Base-by-base conservation (phyloP, 73 alveolate species). In the Paramecium octaurelia region DNA sequence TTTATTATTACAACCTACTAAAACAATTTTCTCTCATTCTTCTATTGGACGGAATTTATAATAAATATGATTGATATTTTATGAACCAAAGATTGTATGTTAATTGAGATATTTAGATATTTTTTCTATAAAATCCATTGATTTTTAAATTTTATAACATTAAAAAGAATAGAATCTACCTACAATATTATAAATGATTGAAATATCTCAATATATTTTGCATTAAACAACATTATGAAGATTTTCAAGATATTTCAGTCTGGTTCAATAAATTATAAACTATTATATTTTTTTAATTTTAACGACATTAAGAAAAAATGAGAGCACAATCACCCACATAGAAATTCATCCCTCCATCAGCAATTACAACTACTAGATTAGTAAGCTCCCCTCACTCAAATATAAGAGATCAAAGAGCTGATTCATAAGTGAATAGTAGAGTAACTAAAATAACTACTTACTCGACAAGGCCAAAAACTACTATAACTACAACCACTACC, bases 401-500 rank as follows among this genome's bases (percentile, higher is more conserved):
- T 73, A 73, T 73, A 29, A 73, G 59, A 40, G 87, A 73, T 73
- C 24, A 73, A 38, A 34, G 87, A 73, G 59, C 60, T 16, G 87
- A 73, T 38, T 35, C 87, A 38, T 64, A 46, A 3, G 91, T 80
- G 23, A 80, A 80, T 48, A 44, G 76, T 42, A 80, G 91, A 48
- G 73, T 80, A 21, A 80, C 91, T 16, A 80, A 80, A 42, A 48
- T 80, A 16, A 80, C 91, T 2, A 75, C 88, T 4, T 80, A 80
- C 27, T 27, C 10, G 31, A 46, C 75, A 43, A 59, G 57, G n/a
- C 91, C 91, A 44, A 80, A 80, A 38, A 75, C 88, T 12, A 75
- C 88, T 42, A 75, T 75, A 24, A 40, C 87, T 1, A 46, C 91
- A 80, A 80, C 73, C 57, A 80, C 91, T 18, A 80, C 91, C 23